Base-by-base conservation (phyloP, 306 rosid species). In the Sphenostylis stenocarpa region DNA sequence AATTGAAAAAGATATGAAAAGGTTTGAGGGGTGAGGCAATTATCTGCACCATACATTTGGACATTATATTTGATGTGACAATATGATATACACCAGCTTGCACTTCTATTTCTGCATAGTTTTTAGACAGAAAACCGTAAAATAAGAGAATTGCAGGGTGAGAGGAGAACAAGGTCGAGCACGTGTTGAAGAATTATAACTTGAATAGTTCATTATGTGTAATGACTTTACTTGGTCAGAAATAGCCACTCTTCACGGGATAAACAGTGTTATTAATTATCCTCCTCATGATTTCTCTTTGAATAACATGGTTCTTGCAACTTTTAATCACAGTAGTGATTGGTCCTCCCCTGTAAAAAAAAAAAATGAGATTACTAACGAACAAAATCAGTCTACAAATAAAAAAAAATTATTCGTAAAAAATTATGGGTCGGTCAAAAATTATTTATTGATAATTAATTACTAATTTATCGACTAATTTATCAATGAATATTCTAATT, bases 121-220 rank as follows among this genome's bases (percentile, higher is more conserved):
- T 58, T 17, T 4, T 4, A 23, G 33, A 60, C 10, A 61, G 23
- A 17, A 45, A 49, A 44, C 23, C 15, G 36, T 60, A 12, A 51
- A 29, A 20, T 49, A 51, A 49, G 80, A 52, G 39, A 6, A 16
- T 36, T 45, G 57, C 75, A 68, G 7, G 48, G 41, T 39, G 31
- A 57, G 10, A 55, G 12, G 38, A 45, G 17, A 64, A 23, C 56
- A 61, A 74, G 68, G 65, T 68, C 34, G 78, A 66, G 76, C 86
- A 86, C 84, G 85, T 82, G 90, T 78, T 24, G 66, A 38, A 49
- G 88, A 56, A 82, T 77, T 62, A 70, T 44, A 71, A 73, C 61
- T 77, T 71, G 76, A 64, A 49, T 49, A 67, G 45, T 73, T 72
- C 67, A 87, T 73, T 23, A 66, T 16, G 41, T 56, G 38, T 26